Percentiles rank a stretch among this genome's conserved stretches.
These are phyloP conservation scores for Cyberlindnera euphorbiae DNA, from an alignment of 805 yeast species.

Conservation along the genomic window DNA sequence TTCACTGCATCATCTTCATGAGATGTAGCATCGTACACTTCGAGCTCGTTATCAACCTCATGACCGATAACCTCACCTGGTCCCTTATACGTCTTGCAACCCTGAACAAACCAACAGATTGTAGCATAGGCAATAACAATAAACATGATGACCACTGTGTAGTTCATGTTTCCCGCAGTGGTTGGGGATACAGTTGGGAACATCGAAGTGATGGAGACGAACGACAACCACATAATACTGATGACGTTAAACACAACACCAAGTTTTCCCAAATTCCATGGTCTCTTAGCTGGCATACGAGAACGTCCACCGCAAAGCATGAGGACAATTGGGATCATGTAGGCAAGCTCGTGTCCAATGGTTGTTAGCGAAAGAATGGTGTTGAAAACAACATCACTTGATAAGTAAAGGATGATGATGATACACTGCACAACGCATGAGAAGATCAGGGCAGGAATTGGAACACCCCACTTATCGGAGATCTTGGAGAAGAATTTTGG, in stretches of 20 bases:
- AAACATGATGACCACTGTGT: slow-evolving; percentile 25
- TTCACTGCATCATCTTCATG: slow-evolving; percentile 1
- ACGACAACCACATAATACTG: slow-evolving; percentile 20
- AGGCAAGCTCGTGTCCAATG: slow-evolving; percentile 30
- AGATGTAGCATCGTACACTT: slow-evolving; percentile 7
- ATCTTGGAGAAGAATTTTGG: slow-evolving; percentile 28
- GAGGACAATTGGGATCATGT: slow-evolving; percentile 28
- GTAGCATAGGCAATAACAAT: slow-evolving; percentile 22
- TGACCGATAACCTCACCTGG: slow-evolving; percentile 21
- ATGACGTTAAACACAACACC: slow-evolving; percentile 21
- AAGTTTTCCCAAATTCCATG: slow-evolving; percentile 23
- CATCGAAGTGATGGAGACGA: slow-evolving; percentile 22
- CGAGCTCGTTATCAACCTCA: slow-evolving; percentile 9
- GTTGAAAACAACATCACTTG: slow-evolving; percentile 29
- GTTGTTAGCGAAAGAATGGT: slow-evolving; percentile 31
- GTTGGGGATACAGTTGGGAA: slow-evolving; percentile 26
- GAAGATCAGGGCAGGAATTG: slow-evolving; percentile 26
- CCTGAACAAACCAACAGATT: slow-evolving; percentile 24
- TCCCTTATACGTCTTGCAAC: slow-evolving; percentile 24
- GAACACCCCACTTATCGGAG: slow-evolving; percentile 24
- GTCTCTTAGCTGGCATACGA: slow-evolving; percentile 19
- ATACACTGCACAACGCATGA: slow-evolving; percentile 24
- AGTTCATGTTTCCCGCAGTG: slow-evolving; percentile 25
- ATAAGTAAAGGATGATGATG: slow-evolving; percentile 28
- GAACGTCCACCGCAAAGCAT: slow-evolving; percentile 25